Base-by-base conservation (phyloP, 108 stramenopile genomes). In the Fragilariopsis cylindrus region DNA sequence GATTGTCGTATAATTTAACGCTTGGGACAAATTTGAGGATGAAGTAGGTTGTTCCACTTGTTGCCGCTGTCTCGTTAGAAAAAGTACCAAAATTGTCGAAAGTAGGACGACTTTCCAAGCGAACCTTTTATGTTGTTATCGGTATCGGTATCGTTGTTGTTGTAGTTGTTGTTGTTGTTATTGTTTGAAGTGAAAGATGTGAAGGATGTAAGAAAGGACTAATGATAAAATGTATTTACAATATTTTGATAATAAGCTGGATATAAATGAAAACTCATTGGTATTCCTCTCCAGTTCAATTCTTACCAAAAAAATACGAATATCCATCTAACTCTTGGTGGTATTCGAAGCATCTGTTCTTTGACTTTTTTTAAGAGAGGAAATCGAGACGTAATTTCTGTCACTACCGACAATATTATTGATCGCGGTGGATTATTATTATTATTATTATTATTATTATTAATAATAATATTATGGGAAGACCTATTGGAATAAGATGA, bases 81-180 rank as follows among this genome's bases (percentile, higher is more conserved):
- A n/a, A 44, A 77, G 12, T 40, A 72, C 7, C 72, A 82, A 30
- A 11, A 73, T 42, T n/a, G 71, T 30, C 12, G n/a, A 65, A 5
- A 74, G 46, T 40, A 57, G 8, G 2, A 75, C 55, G 18, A 79
- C 48, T 48, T 84, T 84, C 83, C 83, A 84, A 1, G 60, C 57
- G 49, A 84, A 50, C 30, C 30, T 30, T 30, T 30, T 30, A 30
- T 30, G 30, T 30, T 30, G 30, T 30, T 30, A 30, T 30, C 30
- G 30, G 30, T 30, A 30, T 30, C 30, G 30, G 30, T 30, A 30
- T 30, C 0, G 30, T 30, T 30, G 30, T 30, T 30, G 30, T 30
- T 0, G 30, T 30, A 1, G 30, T 30, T 1, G 30, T 30, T 30
- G 30, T 30, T 30, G 30, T 30, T 30, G 30, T 30, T 30, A 30